Evolutionary conservation across 1,284 basidiomycete species (phyloP), one percentile per base, ranked within the genome.

Genomic region (Leucoagaricus sp.): DNA sequence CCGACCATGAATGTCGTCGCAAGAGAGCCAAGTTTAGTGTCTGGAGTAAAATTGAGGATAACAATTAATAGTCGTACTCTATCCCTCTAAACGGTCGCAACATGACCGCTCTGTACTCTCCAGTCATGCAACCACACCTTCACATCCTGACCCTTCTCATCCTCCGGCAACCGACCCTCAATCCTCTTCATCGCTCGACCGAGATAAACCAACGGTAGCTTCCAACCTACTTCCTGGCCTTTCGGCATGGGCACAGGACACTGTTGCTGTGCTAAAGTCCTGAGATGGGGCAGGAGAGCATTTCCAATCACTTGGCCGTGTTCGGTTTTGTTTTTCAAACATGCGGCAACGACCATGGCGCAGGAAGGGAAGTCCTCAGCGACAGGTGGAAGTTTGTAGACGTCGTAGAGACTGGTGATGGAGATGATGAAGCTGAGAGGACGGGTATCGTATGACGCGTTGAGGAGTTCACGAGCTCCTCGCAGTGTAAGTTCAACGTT

Each of bases 301-400:
- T 73, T 67, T 0, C 78, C 80, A 31, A 83, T 69, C 13, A 70
- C 59, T 25, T 73, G 63, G 0, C 79, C 67, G n/a, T 72, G 62
- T 4, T 65, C 57, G 0, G 69, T 75, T 13, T 44, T 36, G 42
- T 76, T 68, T 49, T 71, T 76, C 56, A 81, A 72, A 64, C 81
- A 85, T 10, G 85, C 83, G 2, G 76, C 72, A 36, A 80, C 70
- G 59, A 88, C 69, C 69, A 88, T 76, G 3, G 85, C 73, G 50
- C 79, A 84, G 10, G 79, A 80, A 4, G 79, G 68, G n/a, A 83
- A 75, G 68, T 89, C 86, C 19, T 75, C 62, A 2, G 79, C 72
- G 40, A 83, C 72, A 0, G 79, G 75, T 0, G 81, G 75, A 12
- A 89, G 77, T 19, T 72, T 69, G 65, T 84, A 82, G 6, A 80